Base-by-base conservation (phyloP, 306 rosid genomes). In the Arachis stenosperma region DNA sequence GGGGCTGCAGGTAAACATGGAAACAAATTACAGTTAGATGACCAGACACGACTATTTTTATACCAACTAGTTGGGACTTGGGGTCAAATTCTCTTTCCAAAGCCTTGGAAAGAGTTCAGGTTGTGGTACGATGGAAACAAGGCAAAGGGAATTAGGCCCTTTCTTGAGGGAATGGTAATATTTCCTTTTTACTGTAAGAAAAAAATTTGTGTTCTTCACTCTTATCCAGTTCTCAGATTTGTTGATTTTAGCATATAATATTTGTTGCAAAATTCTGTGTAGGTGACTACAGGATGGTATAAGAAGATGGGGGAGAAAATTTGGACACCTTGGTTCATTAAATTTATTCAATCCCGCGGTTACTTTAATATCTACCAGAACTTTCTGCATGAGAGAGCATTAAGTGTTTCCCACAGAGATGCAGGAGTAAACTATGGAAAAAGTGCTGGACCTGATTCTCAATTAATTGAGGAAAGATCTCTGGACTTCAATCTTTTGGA, bases 301-400 rank as follows among this genome's bases (percentile, higher is more conserved):
- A 88, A 89, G 75, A 93, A 77, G 80, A 81, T 89, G 83, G 98
- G 97, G 72, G 98, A 93, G 82, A 93, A 85, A 69, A 93, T 91
- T 75, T 93, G 98, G 97, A 93, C 98, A 50, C 98, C 98, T 70
- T 93, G 98, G 98, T 93, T 93, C 81, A 91, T 93, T 58, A 88
- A 93, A 79, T 93, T 93, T 72, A 83, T 93, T 74, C 97, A 93
- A 74, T 85, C 92, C 44, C 94, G 55, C 50, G 90, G 94, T 63
- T 93, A 91, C 79, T 93, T 82, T 15, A 93, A 93, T 81, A 85
- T 93, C 65, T 93, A 93, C 77, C 82, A 96, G 48, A 85, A 88
- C 61, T 86, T 91, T 81, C 81, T 88, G 78, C 84, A 68, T 9
- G 96, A 91, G 81, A 89, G 97, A 80, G 97, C 97, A 0, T 82